Percentiles rank a stretch among this genome's conserved stretches.
These are phyloP conservation scores for Eucalyptus dawsonii DNA, from an alignment of 345 rosid species.

Conservation along the genomic window DNA sequence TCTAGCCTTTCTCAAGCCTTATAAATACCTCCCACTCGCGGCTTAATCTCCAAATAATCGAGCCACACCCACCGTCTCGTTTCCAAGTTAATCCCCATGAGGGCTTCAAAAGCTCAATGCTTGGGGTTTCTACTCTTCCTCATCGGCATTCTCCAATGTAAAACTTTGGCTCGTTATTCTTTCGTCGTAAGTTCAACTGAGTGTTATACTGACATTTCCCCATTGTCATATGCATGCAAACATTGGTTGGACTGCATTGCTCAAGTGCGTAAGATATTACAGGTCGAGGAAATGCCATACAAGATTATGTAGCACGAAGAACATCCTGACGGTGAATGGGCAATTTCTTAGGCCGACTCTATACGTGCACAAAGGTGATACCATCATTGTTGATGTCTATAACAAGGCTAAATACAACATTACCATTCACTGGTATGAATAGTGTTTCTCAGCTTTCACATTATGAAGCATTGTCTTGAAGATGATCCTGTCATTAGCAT, in stretches of 20 bases:
- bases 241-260: not conserved
- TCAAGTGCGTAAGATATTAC: not conserved
- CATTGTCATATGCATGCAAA: not conserved
- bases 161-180: not conserved
- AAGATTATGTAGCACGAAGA: slow-evolving; percentile 17
- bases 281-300: slow-evolving; percentile 13
- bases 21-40: not conserved
- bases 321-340: slow-evolving; percentile 16
- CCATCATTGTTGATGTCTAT: slow-evolving; percentile 5
- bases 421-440: slow-evolving; percentile 19
- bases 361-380: slow-evolving; percentile 1
- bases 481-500: not conserved
- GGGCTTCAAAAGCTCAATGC: not conserved
- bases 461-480: not conserved
- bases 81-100: not conserved
- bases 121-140: not conserved
- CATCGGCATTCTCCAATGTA: not conserved
- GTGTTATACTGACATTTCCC: not conserved
- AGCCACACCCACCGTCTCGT: not conserved
- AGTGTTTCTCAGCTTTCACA: not conserved
- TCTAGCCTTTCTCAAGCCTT: not conserved
- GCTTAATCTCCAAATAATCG: not conserved
- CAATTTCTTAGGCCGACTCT: slow-evolving; percentile 17
- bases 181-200: not conserved
- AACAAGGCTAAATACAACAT: slow-evolving; percentile 8